phyloP scores from a whole-genome alignment of 75 land plant genomes.

The Cryptomeria japonica region DNA sequence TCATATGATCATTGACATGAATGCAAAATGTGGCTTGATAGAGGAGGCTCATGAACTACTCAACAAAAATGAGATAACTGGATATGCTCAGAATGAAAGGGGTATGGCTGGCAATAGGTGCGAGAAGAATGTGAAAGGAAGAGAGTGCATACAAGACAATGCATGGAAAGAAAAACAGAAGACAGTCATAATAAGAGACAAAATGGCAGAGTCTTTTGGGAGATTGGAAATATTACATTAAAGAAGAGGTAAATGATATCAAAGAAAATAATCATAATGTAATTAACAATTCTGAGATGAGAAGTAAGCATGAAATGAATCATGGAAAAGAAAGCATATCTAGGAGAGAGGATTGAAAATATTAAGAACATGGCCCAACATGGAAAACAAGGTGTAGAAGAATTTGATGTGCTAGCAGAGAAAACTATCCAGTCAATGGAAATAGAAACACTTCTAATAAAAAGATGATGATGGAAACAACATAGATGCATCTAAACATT shows the following conservation, averaged over 20 bases:
- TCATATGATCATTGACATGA: too few relatives aligned
- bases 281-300: neutral
- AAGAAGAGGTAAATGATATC: neutral
- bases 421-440: neutral
- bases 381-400: constrained; percentile 1
- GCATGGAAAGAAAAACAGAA: too few relatives aligned
- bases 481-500: neutral
- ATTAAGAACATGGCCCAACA: neutral
- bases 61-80: too few relatives aligned
- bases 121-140: too few relatives aligned
- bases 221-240: neutral
- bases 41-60: too few relatives aligned
- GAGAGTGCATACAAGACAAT: too few relatives aligned
- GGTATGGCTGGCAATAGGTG: too few relatives aligned
- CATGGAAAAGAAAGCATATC: neutral
- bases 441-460: neutral
- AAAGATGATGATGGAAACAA: neutral
- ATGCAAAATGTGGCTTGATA: too few relatives aligned
- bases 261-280: neutral
- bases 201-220: too few relatives aligned
- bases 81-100: too few relatives aligned
- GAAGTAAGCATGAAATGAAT: neutral
- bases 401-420: neutral
- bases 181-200: too few relatives aligned
- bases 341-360: neutral